Conservation (phyloP, 306 rosid genomes). For the Hippophae gyantsensis region DNA sequence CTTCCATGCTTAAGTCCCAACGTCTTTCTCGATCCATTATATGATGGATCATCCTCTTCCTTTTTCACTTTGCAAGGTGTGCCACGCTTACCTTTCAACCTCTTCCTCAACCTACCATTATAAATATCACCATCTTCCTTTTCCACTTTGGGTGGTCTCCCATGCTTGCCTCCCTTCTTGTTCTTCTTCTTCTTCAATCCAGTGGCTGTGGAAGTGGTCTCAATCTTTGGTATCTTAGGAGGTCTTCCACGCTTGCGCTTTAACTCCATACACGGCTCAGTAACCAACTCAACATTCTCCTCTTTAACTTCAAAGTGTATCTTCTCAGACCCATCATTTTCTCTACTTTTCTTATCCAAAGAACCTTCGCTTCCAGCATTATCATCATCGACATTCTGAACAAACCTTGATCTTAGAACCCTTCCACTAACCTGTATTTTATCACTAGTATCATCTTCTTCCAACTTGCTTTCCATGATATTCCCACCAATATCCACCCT, state of each 20-base stretch:
- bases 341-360: constrained; percentile 15
- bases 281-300: constrained; percentile 19
- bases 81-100: constrained; percentile 17
- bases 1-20: constrained; percentile 6
- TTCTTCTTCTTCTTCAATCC: constrained; percentile 7
- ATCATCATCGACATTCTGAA: constrained; percentile 16
- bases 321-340: constrained; percentile 20
- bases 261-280: background rate
- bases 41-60: background rate
- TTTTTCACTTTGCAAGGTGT: constrained; percentile 15
- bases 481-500: constrained; percentile 20
- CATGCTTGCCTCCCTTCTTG: constrained; percentile 13
- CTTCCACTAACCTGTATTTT: constrained; percentile 28
- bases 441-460: constrained; percentile 20
- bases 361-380: constrained; percentile 22
- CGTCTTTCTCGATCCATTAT: constrained; percentile 15
- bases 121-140: constrained; percentile 4
- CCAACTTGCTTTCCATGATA: constrained; percentile 12
- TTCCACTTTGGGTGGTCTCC: constrained; percentile 17
- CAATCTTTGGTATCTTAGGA: constrained; percentile 17
- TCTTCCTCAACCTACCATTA: constrained; percentile 7
- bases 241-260: constrained; percentile 29
- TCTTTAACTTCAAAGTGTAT: constrained; percentile 18
- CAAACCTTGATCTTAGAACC: constrained; percentile 50
- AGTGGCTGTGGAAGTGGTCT: background rate